Evolutionary conservation across 352 stramenopile genomes (phyloP).

Genomic region (Poterioochromonas sp.): DNA sequence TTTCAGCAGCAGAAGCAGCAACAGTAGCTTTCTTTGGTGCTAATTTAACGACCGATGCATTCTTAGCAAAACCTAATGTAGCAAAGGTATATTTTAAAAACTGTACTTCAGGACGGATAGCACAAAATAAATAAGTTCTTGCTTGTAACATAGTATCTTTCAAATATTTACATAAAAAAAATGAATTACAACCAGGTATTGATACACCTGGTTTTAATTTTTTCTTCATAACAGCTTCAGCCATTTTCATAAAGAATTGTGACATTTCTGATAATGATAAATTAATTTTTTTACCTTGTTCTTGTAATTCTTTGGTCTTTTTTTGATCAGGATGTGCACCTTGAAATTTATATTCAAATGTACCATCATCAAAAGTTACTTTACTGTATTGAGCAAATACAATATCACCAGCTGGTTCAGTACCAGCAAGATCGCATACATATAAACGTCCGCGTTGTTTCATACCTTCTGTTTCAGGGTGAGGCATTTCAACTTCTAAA

Average conservation of each 20-base stretch:
- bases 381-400: slow-evolving; percentile 86
- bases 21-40: slow-evolving; percentile 83
- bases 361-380: slow-evolving; percentile 70
- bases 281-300: slow-evolving; percentile 90
- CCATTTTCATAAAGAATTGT: slow-evolving; percentile 95
- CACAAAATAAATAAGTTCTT: slow-evolving; percentile 81
- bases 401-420: slow-evolving; percentile 81
- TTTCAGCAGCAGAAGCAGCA: slow-evolving; percentile 68
- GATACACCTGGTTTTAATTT: slow-evolving; percentile 81
- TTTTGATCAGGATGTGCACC: slow-evolving; percentile 71
- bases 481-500: slow-evolving; percentile 80
- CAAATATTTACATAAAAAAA: slow-evolving; percentile 88
- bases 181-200: slow-evolving; percentile 84
- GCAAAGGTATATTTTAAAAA: slow-evolving; percentile 84
- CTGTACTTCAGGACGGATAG: slow-evolving; percentile 79
- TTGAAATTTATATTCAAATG: slow-evolving; percentile 80
- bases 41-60: slow-evolving; percentile 83
- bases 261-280: slow-evolving; percentile 85
- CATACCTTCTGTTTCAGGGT: slow-evolving; percentile 72
- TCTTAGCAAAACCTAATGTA: slow-evolving; percentile 85
- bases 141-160: slow-evolving; percentile 89
- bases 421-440: slow-evolving; percentile 82
- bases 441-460: slow-evolving; percentile 78
- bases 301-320: slow-evolving; percentile 84
- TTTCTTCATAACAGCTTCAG: slow-evolving; percentile 80